Evolutionary conservation across 148 eudicot species (phyloP).

Genomic region (Silene uniflora): DNA sequence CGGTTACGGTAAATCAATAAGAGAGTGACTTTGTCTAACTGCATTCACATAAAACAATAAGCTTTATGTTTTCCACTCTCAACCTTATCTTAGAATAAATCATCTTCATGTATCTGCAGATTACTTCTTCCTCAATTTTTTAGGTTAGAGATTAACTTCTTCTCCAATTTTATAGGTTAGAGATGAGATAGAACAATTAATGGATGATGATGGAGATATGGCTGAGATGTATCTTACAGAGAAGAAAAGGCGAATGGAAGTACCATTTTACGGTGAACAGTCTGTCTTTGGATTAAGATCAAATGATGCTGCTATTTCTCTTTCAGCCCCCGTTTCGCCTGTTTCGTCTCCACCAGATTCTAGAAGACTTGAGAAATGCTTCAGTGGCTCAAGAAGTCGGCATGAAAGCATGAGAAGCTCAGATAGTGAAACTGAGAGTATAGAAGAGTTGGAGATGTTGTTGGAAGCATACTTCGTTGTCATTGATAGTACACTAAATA

Average conservation of each 20-base stretch:
- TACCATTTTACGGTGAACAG: constrained; percentile 70
- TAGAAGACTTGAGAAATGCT: constrained; percentile 71
- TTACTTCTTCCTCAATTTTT: neutral
- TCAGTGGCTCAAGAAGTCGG: constrained; percentile 87
- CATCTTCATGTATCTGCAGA: neutral
- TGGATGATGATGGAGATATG: constrained; percentile 99
- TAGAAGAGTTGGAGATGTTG: constrained; percentile 95
- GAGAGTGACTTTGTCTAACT: neutral
- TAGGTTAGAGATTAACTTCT: constrained; percentile 67
- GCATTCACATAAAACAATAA: neutral
- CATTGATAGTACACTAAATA: constrained; percentile 93
- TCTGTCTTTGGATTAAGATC: constrained; percentile 59
- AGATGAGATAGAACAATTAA: constrained; percentile 98
- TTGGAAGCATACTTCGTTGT: constrained; percentile 97
- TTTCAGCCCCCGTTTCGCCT: constrained; percentile 94
- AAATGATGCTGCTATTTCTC: constrained; percentile 54
- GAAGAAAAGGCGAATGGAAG: constrained; percentile 79
- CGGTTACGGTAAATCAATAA: neutral
- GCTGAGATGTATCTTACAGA: constrained; percentile 99
- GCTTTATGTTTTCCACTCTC: neutral
- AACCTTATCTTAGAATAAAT: neutral
- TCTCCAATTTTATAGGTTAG: constrained; percentile 52
- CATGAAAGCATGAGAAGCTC: constrained; percentile 81
- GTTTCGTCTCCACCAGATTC: constrained; percentile 69
- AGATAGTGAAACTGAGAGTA: constrained; percentile 62